Percentiles rank a stretch among this genome's conserved stretches.
Evolutionary conservation across 306 rosid genomes (phyloP).

Genomic region (Trifolium fragiferum): DNA sequence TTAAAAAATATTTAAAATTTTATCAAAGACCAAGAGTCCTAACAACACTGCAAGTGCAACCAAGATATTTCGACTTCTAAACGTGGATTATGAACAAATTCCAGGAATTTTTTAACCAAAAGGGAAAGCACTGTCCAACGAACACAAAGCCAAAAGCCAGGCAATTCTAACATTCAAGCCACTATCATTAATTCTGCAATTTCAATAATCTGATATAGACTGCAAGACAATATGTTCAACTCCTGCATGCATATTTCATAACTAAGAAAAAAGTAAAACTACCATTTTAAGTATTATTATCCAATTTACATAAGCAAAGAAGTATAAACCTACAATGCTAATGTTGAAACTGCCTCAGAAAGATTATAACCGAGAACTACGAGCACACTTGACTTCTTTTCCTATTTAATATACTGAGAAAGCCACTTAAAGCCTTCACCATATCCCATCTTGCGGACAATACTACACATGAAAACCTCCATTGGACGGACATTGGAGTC

Average conservation of each 20-base stretch:
- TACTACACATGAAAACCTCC: conserved; percentile 93
- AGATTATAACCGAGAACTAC: conserved; percentile 27
- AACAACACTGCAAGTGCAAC: background rate
- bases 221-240: conserved; percentile 36
- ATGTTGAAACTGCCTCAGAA: conserved; percentile 34
- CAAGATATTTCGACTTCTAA: background rate
- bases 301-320: conserved; percentile 53
- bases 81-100: background rate
- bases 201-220: conserved; percentile 33
- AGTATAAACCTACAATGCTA: conserved; percentile 36
- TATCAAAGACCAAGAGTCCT: too few species aligned
- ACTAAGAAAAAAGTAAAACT: conserved; percentile 47
- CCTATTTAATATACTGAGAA: conserved; percentile 83
- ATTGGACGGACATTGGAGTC: conserved; percentile 75
- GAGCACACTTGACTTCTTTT: conserved; percentile 23
- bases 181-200: conserved; percentile 41
- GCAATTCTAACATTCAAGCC: conserved; percentile 37
- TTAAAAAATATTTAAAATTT: too few species aligned
- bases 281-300: conserved; percentile 36
- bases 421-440: conserved; percentile 90
- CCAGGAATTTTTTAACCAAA: background rate
- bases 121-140: background rate
- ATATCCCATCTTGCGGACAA: conserved; percentile 88
- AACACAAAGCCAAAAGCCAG: background rate
- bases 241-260: conserved; percentile 19